Conservation (phyloP, 2,329 filamentous ascomycete species). For the Colletotrichum agaves region DNA sequence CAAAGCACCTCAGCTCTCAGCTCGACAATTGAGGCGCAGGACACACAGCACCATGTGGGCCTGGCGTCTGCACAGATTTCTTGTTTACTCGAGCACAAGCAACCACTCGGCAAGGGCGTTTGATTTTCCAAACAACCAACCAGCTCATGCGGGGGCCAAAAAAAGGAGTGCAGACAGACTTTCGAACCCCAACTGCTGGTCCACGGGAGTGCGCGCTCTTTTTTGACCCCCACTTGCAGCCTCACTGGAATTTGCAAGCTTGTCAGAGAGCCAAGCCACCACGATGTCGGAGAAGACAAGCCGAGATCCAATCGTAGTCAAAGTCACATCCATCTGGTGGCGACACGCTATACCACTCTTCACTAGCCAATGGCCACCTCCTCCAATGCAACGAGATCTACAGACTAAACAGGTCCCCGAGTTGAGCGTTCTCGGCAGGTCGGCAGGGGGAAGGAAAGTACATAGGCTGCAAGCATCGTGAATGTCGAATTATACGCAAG, state of each 20-base stretch:
- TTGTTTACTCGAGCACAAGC: conserved; percentile 8
- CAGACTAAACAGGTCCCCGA: not conserved
- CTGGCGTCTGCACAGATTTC: conserved; percentile 4
- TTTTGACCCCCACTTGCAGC: too few relatives aligned
- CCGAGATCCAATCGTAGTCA: not conserved
- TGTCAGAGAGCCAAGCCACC: too few relatives aligned
- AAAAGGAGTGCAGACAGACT: too few relatives aligned
- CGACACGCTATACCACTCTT: too few relatives aligned
- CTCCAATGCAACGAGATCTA: not conserved
- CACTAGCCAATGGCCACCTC: not conserved
- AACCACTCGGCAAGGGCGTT: conserved; percentile 16
- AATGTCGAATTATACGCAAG: not conserved
- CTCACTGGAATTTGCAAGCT: too few relatives aligned
- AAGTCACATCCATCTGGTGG: not conserved
- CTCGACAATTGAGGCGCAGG: conserved; percentile 32
- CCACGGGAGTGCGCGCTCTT: too few relatives aligned
- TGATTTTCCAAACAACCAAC: not conserved
- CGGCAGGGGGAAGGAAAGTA: not conserved
- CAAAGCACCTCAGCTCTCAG: conserved; percentile 2
- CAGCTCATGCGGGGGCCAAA: too few relatives aligned
- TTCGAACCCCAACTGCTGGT: too few relatives aligned
- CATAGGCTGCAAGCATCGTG: not conserved
- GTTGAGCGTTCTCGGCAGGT: not conserved
- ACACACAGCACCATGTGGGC: conserved; percentile 10
- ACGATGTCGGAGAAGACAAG: too few relatives aligned